phyloP scores from a whole-genome alignment of 805 yeast species.

The Candida piceae region DNA sequence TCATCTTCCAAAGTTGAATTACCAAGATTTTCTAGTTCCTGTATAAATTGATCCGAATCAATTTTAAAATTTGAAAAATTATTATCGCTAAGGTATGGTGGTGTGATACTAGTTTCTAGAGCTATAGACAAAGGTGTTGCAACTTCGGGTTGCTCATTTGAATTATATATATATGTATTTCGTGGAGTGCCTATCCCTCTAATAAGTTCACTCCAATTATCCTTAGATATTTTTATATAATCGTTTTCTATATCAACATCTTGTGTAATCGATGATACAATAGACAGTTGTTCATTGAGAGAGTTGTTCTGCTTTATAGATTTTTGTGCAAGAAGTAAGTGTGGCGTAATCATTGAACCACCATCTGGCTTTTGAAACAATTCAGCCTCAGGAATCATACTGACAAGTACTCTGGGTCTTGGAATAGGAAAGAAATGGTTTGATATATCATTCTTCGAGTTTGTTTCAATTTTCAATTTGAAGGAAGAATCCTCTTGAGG shows the following conservation, averaged over 20 bases:
- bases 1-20: slow-evolving; percentile 2
- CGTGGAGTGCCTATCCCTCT: neutral
- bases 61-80: neutral
- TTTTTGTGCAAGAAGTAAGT: slow-evolving; percentile 12
- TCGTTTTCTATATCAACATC: neutral
- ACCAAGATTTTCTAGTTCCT: slow-evolving; percentile 3
- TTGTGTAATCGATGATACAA: neutral
- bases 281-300: neutral
- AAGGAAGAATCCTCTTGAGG: too few species aligned
- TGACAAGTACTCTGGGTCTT: slow-evolving; percentile 6
- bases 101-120: neutral
- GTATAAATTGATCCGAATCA: neutral
- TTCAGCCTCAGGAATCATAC: slow-evolving; percentile 17
- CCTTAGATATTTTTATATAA: neutral
- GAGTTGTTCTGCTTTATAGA: neutral
- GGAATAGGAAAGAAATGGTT: slow-evolving; percentile 1
- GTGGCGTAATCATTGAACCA: slow-evolving; percentile 14
- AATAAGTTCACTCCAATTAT: neutral
- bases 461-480: neutral
- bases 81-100: neutral
- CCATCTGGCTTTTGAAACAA: slow-evolving; percentile 17
- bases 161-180: neutral
- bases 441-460: neutral
- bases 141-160: neutral
- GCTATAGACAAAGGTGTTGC: neutral